Conservation (phyloP, 148 eudicot species). For the Dysphania ambrosioides region DNA sequence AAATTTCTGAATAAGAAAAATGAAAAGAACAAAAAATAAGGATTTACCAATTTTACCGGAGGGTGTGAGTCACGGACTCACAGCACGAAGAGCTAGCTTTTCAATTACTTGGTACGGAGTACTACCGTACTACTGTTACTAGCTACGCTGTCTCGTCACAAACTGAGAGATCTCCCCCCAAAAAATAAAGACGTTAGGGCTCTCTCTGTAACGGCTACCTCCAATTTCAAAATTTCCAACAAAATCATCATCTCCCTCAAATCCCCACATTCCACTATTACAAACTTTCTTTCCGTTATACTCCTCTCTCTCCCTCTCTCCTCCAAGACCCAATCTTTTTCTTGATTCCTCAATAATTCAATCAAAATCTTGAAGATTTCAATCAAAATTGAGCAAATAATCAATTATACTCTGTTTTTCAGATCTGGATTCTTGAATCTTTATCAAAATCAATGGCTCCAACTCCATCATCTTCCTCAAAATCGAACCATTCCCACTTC, state of each 20-base stretch:
- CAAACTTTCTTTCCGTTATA: conserved; percentile 29
- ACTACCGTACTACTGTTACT: too few species aligned
- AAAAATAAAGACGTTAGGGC: conserved; percentile 20
- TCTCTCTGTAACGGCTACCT: conserved; percentile 30
- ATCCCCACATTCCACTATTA: not conserved
- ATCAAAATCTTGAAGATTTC: not conserved
- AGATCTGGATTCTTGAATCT: not conserved
- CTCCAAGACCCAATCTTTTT: conserved; percentile 10
- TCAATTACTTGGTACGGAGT: too few species aligned
- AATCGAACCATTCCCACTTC: conserved; percentile 43
- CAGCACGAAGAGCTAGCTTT: too few species aligned
- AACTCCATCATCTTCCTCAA: conserved; percentile 46
- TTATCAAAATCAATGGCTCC: conserved; percentile 34
- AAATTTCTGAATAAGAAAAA: too few species aligned
- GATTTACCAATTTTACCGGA: too few species aligned
- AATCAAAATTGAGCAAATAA: not conserved
- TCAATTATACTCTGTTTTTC: conserved; percentile 21
- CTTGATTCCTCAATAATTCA: not conserved
- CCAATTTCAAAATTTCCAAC: conserved; percentile 13
- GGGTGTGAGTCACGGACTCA: too few species aligned
- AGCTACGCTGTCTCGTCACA: too few species aligned
- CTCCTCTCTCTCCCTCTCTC: conserved; percentile 16
- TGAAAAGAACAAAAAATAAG: too few species aligned
- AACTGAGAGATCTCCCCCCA: not conserved
- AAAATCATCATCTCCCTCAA: conserved; percentile 10